Evolutionary conservation across 805 yeast genomes (phyloP).

Genomic region (Yarrowia osloensis): DNA sequence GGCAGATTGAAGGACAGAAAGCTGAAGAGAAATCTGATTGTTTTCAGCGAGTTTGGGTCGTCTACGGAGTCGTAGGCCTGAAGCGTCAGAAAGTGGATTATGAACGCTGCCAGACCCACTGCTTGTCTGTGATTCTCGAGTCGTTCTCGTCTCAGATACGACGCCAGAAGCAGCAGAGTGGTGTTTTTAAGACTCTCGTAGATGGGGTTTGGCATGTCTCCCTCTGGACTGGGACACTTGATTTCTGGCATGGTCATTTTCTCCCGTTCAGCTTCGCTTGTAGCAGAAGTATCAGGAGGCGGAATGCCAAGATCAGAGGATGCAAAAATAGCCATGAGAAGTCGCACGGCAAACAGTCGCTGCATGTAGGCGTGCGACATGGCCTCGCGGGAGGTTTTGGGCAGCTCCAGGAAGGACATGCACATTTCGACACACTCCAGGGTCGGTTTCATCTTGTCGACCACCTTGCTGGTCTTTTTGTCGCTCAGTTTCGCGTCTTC

Average conservation of each 20-base stretch:
- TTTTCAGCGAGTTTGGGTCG: background rate
- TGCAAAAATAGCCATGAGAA: background rate
- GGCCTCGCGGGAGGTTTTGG: background rate
- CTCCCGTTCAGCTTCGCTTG: background rate
- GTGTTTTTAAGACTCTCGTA: conserved; percentile 2
- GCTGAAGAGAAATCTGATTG: background rate
- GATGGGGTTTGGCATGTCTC: background rate
- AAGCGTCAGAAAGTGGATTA: background rate
- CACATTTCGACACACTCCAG: background rate
- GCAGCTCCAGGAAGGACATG: background rate
- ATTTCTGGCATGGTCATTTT: background rate
- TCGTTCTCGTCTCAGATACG: background rate
- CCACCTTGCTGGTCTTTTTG: background rate
- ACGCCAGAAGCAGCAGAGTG: background rate
- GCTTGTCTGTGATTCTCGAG: background rate
- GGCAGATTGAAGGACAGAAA: background rate
- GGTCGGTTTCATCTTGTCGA: background rate
- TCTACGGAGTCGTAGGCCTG: background rate
- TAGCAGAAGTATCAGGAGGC: background rate
- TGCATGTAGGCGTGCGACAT: background rate
- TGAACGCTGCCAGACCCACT: background rate
- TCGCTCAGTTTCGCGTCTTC: background rate
- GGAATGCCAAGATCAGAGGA: background rate
- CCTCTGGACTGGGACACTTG: background rate
- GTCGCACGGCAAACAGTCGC: background rate